Conservation (phyloP, 2,329 filamentous ascomycete species). For the Huntiella moniliformis region DNA sequence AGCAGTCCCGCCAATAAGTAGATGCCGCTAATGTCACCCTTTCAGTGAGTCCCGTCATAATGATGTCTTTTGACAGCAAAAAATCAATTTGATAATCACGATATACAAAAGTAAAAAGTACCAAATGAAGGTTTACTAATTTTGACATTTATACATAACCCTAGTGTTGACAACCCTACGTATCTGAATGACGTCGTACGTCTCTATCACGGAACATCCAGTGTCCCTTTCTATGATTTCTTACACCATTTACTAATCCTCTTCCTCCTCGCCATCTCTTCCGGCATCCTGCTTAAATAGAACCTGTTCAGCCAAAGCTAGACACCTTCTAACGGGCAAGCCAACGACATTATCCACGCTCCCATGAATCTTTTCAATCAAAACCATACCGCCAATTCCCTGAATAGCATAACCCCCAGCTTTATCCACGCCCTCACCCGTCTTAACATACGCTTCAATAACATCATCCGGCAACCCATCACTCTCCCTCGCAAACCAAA, state of each 20-base stretch:
- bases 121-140: no score
- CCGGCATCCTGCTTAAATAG: constrained; percentile 52
- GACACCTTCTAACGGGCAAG: constrained; percentile 56
- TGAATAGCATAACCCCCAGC: constrained; percentile 92
- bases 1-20: constrained; percentile 2
- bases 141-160: no score
- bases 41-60: no score
- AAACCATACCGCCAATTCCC: constrained; percentile 64
- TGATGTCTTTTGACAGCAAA: no score
- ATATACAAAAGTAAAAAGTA: no score
- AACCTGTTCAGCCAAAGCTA: constrained; percentile 78
- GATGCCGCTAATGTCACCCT: background rate
- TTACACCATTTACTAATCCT: background rate
- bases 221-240: no score
- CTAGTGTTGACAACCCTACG: no score
- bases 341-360: constrained; percentile 89
- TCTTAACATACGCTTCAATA: constrained; percentile 59
- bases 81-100: no score
- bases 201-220: no score
- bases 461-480: constrained; percentile 55
- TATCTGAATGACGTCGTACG: no score
- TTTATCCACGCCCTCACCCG: constrained; percentile 86
- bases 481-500: constrained; percentile 56
- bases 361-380: constrained; percentile 80
- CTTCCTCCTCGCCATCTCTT: constrained; percentile 24